These are phyloP conservation scores for Closterium sp. DNA, from an alignment of 139 green algal species.

Conservation along the genomic window DNA sequence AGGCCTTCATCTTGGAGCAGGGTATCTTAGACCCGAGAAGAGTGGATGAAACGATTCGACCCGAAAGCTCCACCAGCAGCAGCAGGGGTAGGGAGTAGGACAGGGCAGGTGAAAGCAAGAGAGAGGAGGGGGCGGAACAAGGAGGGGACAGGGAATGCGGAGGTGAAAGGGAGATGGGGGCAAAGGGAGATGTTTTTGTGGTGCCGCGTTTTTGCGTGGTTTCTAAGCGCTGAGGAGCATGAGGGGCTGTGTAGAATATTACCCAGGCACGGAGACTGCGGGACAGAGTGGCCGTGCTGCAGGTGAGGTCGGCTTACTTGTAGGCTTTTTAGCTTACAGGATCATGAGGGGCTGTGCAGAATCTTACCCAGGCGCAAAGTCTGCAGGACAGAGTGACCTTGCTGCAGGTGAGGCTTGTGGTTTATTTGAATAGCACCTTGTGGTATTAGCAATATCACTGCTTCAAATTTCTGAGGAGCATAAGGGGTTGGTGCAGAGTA, in stretches of 20 bases:
- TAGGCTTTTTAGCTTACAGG: too few relatives aligned
- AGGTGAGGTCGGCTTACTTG: too few relatives aligned
- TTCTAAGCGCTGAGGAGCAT: conserved; percentile 26
- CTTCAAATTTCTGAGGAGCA: conserved; percentile 54
- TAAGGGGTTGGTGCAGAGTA: conserved; percentile 65
- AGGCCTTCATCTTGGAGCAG: conserved; percentile 71
- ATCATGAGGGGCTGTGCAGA: too few relatives aligned
- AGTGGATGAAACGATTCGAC: too few relatives aligned
- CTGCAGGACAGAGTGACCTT: too few relatives aligned
- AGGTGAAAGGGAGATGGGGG: conserved; percentile 36
- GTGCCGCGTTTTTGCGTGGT: conserved; percentile 81
- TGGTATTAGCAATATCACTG: background rate
- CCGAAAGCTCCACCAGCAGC: conserved; percentile 41
- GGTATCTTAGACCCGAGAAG: conserved; percentile 70
- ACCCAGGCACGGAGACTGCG: too few relatives aligned
- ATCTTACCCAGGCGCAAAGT: too few relatives aligned
- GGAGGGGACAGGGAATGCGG: background rate
- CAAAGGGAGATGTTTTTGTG: conserved; percentile 18
- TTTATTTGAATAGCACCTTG: too few relatives aligned
- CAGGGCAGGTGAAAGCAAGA: too few relatives aligned
- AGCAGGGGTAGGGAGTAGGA: background rate
- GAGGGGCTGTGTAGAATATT: background rate
- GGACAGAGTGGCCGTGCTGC: too few relatives aligned
- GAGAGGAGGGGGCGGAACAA: too few relatives aligned
- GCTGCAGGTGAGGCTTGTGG: too few relatives aligned